Evolutionary conservation across 805 yeast genomes (phyloP), one percentile per base, ranked within the genome.

Genomic region (Naumovozyma castellii): DNA sequence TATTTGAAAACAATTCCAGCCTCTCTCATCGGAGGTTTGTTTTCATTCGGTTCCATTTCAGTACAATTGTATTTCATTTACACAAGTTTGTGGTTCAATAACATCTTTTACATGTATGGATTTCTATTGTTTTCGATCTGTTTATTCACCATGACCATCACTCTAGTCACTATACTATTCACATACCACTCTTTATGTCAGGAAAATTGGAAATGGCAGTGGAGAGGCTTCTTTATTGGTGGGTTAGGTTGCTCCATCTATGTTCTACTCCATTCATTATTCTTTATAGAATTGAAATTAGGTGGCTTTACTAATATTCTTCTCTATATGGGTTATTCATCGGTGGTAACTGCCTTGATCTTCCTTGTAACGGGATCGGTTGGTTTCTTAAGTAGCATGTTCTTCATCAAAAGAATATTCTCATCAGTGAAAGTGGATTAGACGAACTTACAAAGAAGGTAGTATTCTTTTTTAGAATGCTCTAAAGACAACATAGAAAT

Each of bases 141-240:
- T n/a, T 69, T 88, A 56, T 82, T 86, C 84, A 67, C 84, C 10
- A 53, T 82, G 50, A 87, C 96, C 3, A 81, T 95, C 12, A 70
- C 82, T 12, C 69, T 88, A 43, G 86, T 87, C 22, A 80, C 96
- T 0, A 67, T 87, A 16, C 68, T 90, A 54, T 73, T 86, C 62
- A 76, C 82, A 18, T 92, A 92, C 62, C 82, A 84, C 67, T 74
- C 86, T 3, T 71, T 92, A 48, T 85, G 95, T 57, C 68, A 84
- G 37, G 98, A 92, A 59, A 85, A 92, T 62, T 88, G 94, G 69
- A 78, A 79, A 61, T 92, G 98, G 98, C 97, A 90, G 58, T 92
- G 98, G 98, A 78, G 88, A 61, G 76, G 94, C 3, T 75, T 82
- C 53, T 74, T 86, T 43, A 84, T 95, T 19, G 97, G 95, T 32